phyloP scores from a whole-genome alignment of 2,329 filamentous ascomycete species.

The Dothidotthia symphoricarpi region DNA sequence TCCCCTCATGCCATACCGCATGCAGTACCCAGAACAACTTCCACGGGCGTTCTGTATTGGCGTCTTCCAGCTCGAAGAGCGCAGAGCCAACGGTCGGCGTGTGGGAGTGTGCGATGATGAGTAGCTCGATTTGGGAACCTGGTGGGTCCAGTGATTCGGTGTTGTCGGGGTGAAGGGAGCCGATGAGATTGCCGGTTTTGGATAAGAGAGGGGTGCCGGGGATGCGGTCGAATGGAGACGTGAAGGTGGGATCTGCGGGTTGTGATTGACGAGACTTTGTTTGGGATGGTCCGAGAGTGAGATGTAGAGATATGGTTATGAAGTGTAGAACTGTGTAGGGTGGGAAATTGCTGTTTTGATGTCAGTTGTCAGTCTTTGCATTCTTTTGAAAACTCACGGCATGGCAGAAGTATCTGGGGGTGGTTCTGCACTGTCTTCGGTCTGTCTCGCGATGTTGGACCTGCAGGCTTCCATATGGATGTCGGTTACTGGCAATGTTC shows the following conservation, averaged over 20 bases:
- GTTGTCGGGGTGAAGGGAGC: slow-evolving; percentile 3
- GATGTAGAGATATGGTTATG: slow-evolving; percentile 1
- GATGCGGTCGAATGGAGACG: not conserved
- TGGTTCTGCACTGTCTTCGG: no score
- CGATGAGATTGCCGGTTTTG: not conserved
- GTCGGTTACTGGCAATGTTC: no score
- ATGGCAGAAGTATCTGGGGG: no score
- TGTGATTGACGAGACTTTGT: no score
- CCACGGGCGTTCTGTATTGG: not conserved
- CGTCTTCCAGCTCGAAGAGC: not conserved
- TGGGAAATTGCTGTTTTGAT: not conserved
- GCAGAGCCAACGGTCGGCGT: slow-evolving; percentile 1
- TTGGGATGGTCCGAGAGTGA: not conserved
- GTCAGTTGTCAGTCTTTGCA: no score
- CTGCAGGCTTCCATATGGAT: no score
- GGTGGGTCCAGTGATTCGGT: not conserved
- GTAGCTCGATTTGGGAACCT: not conserved
- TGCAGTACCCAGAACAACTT: slow-evolving; percentile 2
- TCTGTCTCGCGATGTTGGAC: no score
- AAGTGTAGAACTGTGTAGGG: slow-evolving; percentile 2
- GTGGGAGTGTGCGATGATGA: slow-evolving; percentile 1
- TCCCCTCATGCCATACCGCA: slow-evolving; percentile 1
- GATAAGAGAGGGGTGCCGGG: not conserved
- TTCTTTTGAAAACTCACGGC: no score
- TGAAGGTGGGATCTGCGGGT: no score